Evolutionary conservation across 495 filamentous ascomycete genomes (phyloP).

Genomic region (Penicillium waksmanii): DNA sequence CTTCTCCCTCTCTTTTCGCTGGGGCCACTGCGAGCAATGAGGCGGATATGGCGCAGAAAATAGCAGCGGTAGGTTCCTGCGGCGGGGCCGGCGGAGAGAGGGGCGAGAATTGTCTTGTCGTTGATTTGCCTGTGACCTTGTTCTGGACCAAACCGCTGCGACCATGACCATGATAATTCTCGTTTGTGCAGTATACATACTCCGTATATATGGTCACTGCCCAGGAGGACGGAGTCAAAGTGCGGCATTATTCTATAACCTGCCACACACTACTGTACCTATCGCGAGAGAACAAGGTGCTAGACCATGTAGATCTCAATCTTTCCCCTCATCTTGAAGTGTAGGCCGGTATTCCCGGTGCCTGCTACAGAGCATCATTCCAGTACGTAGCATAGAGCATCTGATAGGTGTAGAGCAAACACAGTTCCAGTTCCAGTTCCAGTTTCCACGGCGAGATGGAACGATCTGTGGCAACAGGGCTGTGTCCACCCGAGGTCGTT

Average conservation of each 20-base stretch:
- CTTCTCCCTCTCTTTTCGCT: not conserved
- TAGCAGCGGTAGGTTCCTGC: slow-evolving; percentile 29
- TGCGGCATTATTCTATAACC: slow-evolving; percentile 2
- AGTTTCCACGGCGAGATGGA: too few relatives aligned
- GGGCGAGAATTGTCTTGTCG: slow-evolving; percentile 13
- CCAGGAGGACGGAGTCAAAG: not conserved
- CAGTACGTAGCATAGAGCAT: not conserved
- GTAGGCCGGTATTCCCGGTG: too few relatives aligned
- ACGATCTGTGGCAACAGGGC: not conserved
- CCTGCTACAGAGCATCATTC: too few relatives aligned
- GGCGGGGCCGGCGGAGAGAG: slow-evolving; percentile 26
- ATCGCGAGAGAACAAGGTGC: not conserved
- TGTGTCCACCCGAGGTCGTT: not conserved
- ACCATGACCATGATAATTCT: too few relatives aligned
- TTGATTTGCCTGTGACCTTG: slow-evolving; percentile 18
- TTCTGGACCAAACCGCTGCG: not conserved
- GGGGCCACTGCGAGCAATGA: slow-evolving; percentile 9
- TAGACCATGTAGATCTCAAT: not conserved
- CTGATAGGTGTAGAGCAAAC: not conserved
- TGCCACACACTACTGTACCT: not conserved
- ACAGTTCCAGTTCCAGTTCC: not conserved
- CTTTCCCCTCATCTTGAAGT: not conserved
- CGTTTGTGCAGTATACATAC: not conserved
- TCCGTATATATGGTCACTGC: not conserved
- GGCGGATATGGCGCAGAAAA: slow-evolving; percentile 25